Percentiles rank a stretch among this genome's conserved stretches.
Evolutionary conservation across 441 rosid genomes (phyloP).

Genomic region (Pelargonium fulgidum): DNA sequence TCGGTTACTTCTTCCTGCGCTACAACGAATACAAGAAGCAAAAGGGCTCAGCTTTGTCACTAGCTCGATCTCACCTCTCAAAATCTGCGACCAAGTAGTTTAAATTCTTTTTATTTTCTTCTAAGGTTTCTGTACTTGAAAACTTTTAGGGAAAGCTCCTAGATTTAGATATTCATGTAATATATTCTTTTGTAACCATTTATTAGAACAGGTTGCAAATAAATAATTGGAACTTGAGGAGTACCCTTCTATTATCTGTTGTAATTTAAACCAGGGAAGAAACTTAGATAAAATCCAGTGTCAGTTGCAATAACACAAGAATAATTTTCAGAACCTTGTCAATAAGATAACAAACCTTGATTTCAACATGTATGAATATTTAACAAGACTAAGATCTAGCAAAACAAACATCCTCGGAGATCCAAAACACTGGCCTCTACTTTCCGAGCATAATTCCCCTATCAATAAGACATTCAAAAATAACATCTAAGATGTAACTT

Average conservation of each 20-base stretch:
- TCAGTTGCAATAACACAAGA: too few species aligned
- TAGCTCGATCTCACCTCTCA: conserved; percentile 52
- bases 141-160: conserved; percentile 11
- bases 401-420: conserved; percentile 26
- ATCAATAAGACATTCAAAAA: background rate
- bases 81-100: conserved; percentile 17
- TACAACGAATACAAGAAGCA: conserved; percentile 77
- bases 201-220: conserved; percentile 12
- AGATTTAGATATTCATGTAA: conserved; percentile 22
- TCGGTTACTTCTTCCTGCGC: conserved; percentile 74
- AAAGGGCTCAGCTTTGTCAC: conserved; percentile 44
- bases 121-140: conserved; percentile 4
- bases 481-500: conserved; percentile 1
- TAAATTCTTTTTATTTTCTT: conserved; percentile 13
- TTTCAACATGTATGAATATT: conserved; percentile 23
- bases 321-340: conserved; percentile 4
- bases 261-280: background rate
- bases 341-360: conserved; percentile 23
- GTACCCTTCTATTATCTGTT: background rate
- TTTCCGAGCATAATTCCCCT: background rate
- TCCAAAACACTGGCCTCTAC: conserved; percentile 10
- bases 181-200: conserved; percentile 20
- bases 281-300: too few species aligned
- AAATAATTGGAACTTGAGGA: conserved; percentile 12
- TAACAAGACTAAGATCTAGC: conserved; percentile 12